phyloP scores from a whole-genome alignment of 2,329 filamentous ascomycete genomes.

The Alternaria sp. region DNA sequence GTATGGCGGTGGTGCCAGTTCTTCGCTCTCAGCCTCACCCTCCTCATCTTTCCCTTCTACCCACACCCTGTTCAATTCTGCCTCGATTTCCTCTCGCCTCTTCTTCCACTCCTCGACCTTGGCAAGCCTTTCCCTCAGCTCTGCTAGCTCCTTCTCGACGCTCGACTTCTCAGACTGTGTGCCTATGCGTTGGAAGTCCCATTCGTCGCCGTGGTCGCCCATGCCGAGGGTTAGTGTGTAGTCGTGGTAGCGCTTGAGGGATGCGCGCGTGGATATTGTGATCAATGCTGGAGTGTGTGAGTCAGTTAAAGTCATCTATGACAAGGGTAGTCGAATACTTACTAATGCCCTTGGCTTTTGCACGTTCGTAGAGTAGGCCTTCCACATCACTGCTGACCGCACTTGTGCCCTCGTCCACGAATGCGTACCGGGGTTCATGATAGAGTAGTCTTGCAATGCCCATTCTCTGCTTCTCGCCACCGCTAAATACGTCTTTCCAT shows the following conservation, averaged over 20 bases:
- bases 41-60: conserved; percentile 43
- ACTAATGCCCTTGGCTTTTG: conserved; percentile 94
- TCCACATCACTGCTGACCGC: conserved; percentile 95
- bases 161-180: conserved; percentile 92
- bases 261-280: conserved; percentile 92
- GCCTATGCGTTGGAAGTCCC: conserved; percentile 93
- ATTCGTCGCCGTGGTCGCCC: conserved; percentile 81
- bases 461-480: conserved; percentile 96
- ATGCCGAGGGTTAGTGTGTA: conserved; percentile 86
- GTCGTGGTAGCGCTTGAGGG: conserved; percentile 93
- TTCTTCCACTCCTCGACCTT: conserved; percentile 86
- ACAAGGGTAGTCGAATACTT: conserved; percentile 46
- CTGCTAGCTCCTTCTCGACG: conserved; percentile 87
- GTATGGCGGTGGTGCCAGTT: conserved; percentile 48
- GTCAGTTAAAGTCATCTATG: background rate
- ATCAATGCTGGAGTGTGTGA: conserved; percentile 69
- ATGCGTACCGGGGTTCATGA: conserved; percentile 91
- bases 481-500: conserved; percentile 98
- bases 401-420: conserved; percentile 94
- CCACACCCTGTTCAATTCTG: conserved; percentile 73
- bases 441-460: conserved; percentile 89
- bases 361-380: conserved; percentile 87
- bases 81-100: conserved; percentile 79
- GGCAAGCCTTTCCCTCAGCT: conserved; percentile 78
- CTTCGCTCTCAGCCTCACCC: conserved; percentile 31